phyloP scores from a whole-genome alignment of 305 asterid species.

The Fraxinus nigra region DNA sequence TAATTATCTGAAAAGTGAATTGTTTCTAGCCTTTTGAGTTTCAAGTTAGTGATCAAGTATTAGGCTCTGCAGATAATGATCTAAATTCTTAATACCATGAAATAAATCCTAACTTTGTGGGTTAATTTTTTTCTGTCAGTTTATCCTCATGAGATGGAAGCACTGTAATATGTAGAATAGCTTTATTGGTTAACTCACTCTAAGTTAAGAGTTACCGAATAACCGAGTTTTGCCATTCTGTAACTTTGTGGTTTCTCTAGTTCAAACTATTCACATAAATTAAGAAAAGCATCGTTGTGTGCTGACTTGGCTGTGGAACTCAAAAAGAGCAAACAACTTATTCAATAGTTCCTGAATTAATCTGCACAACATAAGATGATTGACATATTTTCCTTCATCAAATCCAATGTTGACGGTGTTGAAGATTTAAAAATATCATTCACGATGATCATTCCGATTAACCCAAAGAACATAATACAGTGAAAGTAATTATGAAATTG shows the following conservation, averaged over 20 bases:
- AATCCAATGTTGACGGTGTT: not conserved
- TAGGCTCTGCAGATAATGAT: slow-evolving; percentile 1
- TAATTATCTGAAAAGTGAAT: slow-evolving; percentile 21
- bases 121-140: not conserved
- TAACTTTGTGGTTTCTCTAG: not conserved
- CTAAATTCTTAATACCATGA: not conserved
- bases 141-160: not conserved
- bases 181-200: not conserved
- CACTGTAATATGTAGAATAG: not conserved
- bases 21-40: slow-evolving; percentile 12
- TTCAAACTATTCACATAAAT: not conserved
- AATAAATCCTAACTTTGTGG: not conserved
- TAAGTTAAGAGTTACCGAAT: not conserved
- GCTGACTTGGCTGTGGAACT: not conserved
- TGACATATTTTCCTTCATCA: not conserved
- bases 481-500: not conserved
- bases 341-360: not conserved
- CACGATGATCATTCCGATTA: not conserved
- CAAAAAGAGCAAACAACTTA: not conserved
- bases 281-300: not conserved
- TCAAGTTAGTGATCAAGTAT: slow-evolving; percentile 17
- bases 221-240: not conserved
- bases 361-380: not conserved
- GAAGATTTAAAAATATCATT: not conserved
- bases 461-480: not conserved